phyloP scores from a whole-genome alignment of 2,329 filamentous ascomycete genomes.

The Hortaea werneckii region DNA sequence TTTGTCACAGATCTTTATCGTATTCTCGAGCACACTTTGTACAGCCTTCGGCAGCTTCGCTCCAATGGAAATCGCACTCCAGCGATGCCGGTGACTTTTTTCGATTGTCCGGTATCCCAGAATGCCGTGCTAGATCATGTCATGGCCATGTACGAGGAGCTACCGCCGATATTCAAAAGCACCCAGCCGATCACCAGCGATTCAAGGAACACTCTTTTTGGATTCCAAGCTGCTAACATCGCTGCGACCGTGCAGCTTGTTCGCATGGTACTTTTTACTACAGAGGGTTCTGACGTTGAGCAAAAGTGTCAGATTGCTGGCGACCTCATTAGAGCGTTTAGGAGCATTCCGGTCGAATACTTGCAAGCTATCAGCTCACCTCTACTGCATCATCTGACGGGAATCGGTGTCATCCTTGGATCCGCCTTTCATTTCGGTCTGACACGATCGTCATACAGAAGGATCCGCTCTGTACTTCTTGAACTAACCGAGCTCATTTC shows the following conservation, averaged over 20 bases:
- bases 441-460: neutral
- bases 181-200: constrained; percentile 23
- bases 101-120: neutral
- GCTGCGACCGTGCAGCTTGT: constrained; percentile 39
- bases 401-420: constrained; percentile 29
- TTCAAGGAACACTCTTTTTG: constrained; percentile 29
- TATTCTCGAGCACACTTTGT: constrained; percentile 42
- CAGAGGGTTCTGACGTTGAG: constrained; percentile 21
- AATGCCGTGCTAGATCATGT: constrained; percentile 12
- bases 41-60: constrained; percentile 6
- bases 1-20: constrained; percentile 48
- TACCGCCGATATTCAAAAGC: constrained; percentile 23
- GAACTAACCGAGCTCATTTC: constrained; percentile 34
- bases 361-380: constrained; percentile 39
- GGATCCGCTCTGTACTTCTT: constrained; percentile 24
- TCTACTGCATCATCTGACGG: constrained; percentile 38
- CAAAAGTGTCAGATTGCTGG: constrained; percentile 37
- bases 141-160: constrained; percentile 14
- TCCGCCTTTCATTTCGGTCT: neutral
- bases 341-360: constrained; percentile 34
- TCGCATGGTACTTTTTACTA: constrained; percentile 32
- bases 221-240: constrained; percentile 44
- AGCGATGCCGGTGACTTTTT: neutral
- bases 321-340: constrained; percentile 35
- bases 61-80: constrained; percentile 3